phyloP scores from a whole-genome alignment of 75 land plant genomes.

The Cunninghamia lanceolata region DNA sequence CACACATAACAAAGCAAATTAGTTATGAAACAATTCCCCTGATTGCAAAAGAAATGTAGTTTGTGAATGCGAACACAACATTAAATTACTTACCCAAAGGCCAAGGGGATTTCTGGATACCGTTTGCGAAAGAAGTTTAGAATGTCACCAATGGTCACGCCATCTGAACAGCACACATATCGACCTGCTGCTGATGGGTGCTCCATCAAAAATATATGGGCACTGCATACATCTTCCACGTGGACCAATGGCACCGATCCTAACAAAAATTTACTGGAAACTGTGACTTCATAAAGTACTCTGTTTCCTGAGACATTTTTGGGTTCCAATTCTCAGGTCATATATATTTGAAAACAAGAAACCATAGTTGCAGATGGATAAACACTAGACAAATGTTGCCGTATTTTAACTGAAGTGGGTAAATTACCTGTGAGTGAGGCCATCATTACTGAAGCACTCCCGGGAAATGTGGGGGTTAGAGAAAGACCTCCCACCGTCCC shows the following conservation, averaged over 20 bases:
- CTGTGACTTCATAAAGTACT: not conserved
- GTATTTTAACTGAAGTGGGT: not conserved
- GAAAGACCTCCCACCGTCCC: constrained; percentile 19
- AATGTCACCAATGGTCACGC: not conserved
- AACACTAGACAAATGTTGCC: too few relatives aligned
- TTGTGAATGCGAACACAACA: not conserved
- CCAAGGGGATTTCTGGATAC: not conserved
- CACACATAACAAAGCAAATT: not conserved
- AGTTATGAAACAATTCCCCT: not conserved
- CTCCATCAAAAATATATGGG: constrained; percentile 35
- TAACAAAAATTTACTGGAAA: constrained; percentile 6
- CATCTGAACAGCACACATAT: not conserved
- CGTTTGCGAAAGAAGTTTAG: not conserved
- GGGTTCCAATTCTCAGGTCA: not conserved
- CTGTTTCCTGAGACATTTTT: not conserved
- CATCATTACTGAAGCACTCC: not conserved
- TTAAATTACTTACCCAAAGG: not conserved
- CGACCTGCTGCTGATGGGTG: constrained; percentile 15
- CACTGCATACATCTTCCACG: constrained; percentile 34
- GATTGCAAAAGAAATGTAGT: not conserved
- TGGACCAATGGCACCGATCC: constrained; percentile 26
- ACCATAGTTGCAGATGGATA: not conserved
- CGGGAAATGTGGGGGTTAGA: not conserved
- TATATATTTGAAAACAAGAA: not conserved
- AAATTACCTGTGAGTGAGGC: constrained; percentile 9